Evolutionary conservation across 345 rosid genomes (phyloP).

Genomic region (Pseudoturritis turrita): DNA sequence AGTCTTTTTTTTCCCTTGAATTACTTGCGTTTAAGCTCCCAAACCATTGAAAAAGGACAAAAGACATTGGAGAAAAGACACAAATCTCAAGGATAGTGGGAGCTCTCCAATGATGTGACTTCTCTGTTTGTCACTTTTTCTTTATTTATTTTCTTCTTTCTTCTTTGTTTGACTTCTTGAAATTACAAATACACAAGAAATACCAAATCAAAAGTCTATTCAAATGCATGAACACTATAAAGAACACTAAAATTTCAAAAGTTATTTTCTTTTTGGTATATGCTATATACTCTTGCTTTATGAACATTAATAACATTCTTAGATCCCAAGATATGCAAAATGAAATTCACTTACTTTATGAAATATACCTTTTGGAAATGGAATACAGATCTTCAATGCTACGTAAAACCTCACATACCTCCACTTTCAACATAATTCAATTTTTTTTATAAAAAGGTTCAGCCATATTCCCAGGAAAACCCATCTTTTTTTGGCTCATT

Average conservation of each 20-base stretch:
- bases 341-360: background rate
- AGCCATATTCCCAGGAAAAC: background rate
- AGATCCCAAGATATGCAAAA: conserved; percentile 1
- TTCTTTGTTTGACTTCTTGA: conserved; percentile 17
- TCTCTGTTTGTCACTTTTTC: conserved; percentile 1
- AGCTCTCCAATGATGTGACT: conserved; percentile 20
- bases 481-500: background rate
- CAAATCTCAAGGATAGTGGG: conserved; percentile 36
- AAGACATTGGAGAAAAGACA: background rate
- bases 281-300: conserved; percentile 9
- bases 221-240: background rate
- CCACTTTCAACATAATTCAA: background rate
- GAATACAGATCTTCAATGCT: conserved; percentile 1
- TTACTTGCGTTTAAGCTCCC: too few species aligned
- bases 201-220: background rate
- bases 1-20: background rate
- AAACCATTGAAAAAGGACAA: conserved; percentile 7
- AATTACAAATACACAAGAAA: background rate
- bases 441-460: background rate
- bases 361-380: background rate
- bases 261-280: background rate
- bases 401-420: background rate
- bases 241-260: conserved; percentile 1
- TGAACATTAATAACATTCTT: background rate
- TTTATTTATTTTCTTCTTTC: background rate